A percentile compares a stretch with the other conserved stretches of the same genome.
phyloP scores from a whole-genome alignment of 2,329 filamentous ascomycete species.

The Alternaria arborescens region DNA sequence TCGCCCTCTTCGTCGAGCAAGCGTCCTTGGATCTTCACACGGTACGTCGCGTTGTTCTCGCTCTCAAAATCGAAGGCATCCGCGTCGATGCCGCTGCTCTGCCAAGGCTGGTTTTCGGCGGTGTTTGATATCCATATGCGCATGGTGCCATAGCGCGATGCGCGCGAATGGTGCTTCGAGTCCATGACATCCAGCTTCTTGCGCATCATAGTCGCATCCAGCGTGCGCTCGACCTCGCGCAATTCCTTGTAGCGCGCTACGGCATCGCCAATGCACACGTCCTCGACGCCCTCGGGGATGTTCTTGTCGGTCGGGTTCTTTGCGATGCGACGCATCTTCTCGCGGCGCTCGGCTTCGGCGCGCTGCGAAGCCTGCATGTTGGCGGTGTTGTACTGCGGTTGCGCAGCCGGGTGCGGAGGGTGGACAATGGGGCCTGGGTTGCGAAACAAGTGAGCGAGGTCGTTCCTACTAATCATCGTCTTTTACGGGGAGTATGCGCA shows the following conservation, averaged over 20 bases:
- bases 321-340: conserved; percentile 79
- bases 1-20: conserved; percentile 67
- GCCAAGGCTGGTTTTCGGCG: conserved; percentile 93
- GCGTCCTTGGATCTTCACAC: conserved; percentile 89
- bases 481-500: conserved; percentile 14
- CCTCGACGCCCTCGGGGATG: conserved; percentile 85
- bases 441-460: conserved; percentile 57
- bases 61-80: conserved; percentile 84
- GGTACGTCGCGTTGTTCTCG: conserved; percentile 79
- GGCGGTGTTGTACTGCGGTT: conserved; percentile 54
- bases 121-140: conserved; percentile 96
- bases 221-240: conserved; percentile 82
- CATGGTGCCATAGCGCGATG: conserved; percentile 83
- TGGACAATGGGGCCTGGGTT: conserved; percentile 56
- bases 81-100: conserved; percentile 72
- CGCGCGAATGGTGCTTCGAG: conserved; percentile 74
- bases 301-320: conserved; percentile 95
- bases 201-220: conserved; percentile 93
- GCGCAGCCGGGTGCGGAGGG: conserved; percentile 59
- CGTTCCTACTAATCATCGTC: conserved; percentile 58
- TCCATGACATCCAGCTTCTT: conserved; percentile 93
- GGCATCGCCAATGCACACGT: conserved; percentile 81
- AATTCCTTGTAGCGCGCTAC: conserved; percentile 83
- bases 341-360: conserved; percentile 62
- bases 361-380: conserved; percentile 56